Base-by-base conservation (phyloP, 768 basidiomycete genomes). In the Rhodotorula babjevae region DNA sequence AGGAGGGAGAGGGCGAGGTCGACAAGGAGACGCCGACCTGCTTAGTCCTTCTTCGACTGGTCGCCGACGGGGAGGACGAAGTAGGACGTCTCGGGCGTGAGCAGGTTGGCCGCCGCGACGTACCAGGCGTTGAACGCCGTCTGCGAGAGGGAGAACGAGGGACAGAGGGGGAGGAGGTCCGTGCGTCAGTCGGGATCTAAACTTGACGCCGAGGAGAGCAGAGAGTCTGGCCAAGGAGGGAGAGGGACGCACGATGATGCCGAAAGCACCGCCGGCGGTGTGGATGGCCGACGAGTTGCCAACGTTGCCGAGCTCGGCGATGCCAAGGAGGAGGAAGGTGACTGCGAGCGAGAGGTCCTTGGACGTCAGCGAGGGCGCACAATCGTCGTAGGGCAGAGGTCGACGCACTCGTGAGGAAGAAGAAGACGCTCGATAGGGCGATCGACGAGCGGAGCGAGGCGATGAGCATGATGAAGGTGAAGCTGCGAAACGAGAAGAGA, bases 401-500 rank as follows among this genome's bases (percentile, higher is more conserved):
- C 4, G n/a, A 52, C 60, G 23, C 23, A 71, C 61, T 71, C 61
- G 78, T 78, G 18, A 83, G 78, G 80, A 81, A 82, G 78, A 80
- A 79, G 82, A 83, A 83, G 65, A 83, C 72, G 40, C 76, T 74
- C 31, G 76, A 68, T 19, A 83, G 78, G 16, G 81, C 82, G 65
- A 82, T 71, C 8, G 83, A 83, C 23, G 82, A 82, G 42, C 79
- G 69, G 29, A 81, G 72, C 44, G 76, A 77, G 23, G 81, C 82
- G 62, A 82, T 70, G 60, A 73, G 59, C 73, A 75, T 75, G 67
- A 75, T 72, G 68, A 75, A 72, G 47, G 74, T 72, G 68, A 69
- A 72, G 69, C 90, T 81, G 36, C n/a, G n/a, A n/a, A n/a, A n/a
- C n/a, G n/a, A n/a, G 36, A 77, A 85, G 91, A 33, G 68, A 46